Percentiles rank a stretch among this genome's conserved stretches.
These are phyloP conservation scores for Psilocybe tampanensis DNA, from an alignment of 768 basidiomycete species.

Conservation along the genomic window DNA sequence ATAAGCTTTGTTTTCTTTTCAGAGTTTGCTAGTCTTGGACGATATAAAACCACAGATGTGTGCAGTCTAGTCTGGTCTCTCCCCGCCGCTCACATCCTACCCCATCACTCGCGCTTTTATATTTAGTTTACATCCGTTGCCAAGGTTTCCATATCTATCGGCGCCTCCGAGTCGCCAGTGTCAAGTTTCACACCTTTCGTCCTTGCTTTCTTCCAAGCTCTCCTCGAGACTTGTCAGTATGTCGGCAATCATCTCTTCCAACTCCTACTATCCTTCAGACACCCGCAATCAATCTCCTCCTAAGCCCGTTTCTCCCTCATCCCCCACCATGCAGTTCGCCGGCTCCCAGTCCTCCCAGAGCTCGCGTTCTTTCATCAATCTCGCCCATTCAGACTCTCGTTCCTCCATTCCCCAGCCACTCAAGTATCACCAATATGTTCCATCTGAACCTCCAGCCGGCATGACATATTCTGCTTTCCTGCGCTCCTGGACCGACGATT, in stretches of 20 bases:
- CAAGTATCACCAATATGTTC: conserved; percentile 31
- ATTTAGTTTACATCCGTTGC: conserved; percentile 10
- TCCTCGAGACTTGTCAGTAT: conserved; percentile 15
- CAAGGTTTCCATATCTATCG: conserved; percentile 21
- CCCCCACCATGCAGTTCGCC: conserved; percentile 42
- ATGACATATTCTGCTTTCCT: conserved; percentile 65
- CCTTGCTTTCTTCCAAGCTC: not conserved
- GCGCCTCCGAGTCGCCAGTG: not conserved
- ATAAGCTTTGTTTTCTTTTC: not conserved
- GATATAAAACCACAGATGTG: too few relatives aligned
- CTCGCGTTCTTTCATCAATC: conserved; percentile 44
- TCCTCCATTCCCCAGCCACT: conserved; percentile 35
- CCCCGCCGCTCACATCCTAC: not conserved
- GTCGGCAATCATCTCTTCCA: conserved; percentile 36
- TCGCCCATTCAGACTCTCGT: conserved; percentile 36
- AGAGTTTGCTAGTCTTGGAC: too few relatives aligned
- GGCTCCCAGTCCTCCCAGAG: conserved; percentile 29
- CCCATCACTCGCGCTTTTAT: not conserved
- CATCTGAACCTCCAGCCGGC: conserved; percentile 61
- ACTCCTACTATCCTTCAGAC: conserved; percentile 33
- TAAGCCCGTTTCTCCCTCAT: conserved; percentile 45
- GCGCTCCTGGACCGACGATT: conserved; percentile 69
- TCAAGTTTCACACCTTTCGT: conserved; percentile 5
- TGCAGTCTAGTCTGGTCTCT: too few relatives aligned
- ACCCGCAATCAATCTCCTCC: conserved; percentile 32